Evolutionary conservation across 2,329 filamentous ascomycete species (phyloP).

Genomic region (Colletotrichum theobromicola): DNA sequence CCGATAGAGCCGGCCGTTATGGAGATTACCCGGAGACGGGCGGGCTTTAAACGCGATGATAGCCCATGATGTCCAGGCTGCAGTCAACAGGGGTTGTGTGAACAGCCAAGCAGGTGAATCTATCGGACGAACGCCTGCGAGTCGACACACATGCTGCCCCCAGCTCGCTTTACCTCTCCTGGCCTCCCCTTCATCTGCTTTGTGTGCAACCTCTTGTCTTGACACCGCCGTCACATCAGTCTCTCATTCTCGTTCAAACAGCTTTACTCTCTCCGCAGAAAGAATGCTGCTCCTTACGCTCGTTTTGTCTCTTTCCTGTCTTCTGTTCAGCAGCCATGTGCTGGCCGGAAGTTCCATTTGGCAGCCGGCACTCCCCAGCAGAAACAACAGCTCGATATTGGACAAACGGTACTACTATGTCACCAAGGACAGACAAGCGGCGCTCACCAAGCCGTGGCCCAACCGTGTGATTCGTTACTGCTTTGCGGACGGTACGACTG

Average conservation of each 20-base stretch:
- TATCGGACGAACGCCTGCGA: not conserved
- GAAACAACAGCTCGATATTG: not conserved
- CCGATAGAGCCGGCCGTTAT: not conserved
- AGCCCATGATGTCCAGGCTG: not conserved
- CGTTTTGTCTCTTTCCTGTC: not conserved
- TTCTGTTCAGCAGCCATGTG: not conserved
- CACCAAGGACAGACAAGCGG: no score
- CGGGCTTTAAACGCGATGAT: not conserved
- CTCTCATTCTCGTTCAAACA: not conserved
- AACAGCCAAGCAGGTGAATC: not conserved
- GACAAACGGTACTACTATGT: not conserved
- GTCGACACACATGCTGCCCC: not conserved
- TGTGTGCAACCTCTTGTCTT: not conserved
- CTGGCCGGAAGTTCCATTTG: not conserved
- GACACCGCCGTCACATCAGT: not conserved
- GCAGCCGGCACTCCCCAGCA: not conserved
- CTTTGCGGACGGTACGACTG: not conserved
- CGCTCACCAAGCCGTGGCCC: not conserved
- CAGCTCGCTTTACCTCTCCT: not conserved
- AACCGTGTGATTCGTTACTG: not conserved
- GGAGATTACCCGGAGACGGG: not conserved
- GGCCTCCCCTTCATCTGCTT: not conserved
- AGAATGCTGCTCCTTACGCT: not conserved
- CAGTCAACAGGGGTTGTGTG: not conserved
- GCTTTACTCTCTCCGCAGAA: not conserved